phyloP scores from a whole-genome alignment of 257 asterid species.

The Cruciata laevipes region DNA sequence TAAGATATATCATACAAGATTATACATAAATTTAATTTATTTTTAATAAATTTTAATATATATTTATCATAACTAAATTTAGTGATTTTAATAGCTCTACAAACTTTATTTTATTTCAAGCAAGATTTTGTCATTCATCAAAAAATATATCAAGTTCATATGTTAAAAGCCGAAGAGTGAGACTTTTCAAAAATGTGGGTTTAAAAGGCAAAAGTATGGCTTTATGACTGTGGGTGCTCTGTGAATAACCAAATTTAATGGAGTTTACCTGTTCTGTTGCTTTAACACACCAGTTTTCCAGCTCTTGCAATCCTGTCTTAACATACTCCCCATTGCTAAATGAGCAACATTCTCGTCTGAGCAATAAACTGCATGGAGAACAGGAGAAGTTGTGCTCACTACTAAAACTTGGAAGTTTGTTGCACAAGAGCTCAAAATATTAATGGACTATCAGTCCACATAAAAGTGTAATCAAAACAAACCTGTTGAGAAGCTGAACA shows the following conservation, averaged over 20 bases:
- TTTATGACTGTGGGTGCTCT: too few relatives aligned
- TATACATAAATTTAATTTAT: too few relatives aligned
- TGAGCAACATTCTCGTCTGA: constrained; percentile 94
- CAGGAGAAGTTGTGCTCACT: constrained; percentile 6
- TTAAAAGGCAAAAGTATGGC: too few relatives aligned
- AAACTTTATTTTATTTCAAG: too few relatives aligned
- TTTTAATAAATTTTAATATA: too few relatives aligned
- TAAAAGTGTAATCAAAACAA: constrained; percentile 18
- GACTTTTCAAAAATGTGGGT: too few relatives aligned
- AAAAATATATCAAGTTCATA: too few relatives aligned
- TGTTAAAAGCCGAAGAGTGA: too few relatives aligned
- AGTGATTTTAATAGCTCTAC: too few relatives aligned
- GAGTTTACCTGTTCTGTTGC: constrained; percentile 54
- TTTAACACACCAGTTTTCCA: constrained; percentile 74
- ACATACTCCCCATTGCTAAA: constrained; percentile 93
- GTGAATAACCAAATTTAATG: background rate
- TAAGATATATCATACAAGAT: too few relatives aligned
- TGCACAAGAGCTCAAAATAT: constrained; percentile 2
- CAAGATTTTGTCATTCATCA: too few relatives aligned
- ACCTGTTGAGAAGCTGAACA: constrained; percentile 96
- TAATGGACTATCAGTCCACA: background rate
- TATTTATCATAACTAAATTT: too few relatives aligned
- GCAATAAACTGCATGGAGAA: constrained; percentile 63
- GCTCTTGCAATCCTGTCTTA: constrained; percentile 82
- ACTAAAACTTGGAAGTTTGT: constrained; percentile 11